These are phyloP conservation scores for Eleusine indica DNA, from an alignment of 176 grass and related monocot species.

Conservation along the genomic window DNA sequence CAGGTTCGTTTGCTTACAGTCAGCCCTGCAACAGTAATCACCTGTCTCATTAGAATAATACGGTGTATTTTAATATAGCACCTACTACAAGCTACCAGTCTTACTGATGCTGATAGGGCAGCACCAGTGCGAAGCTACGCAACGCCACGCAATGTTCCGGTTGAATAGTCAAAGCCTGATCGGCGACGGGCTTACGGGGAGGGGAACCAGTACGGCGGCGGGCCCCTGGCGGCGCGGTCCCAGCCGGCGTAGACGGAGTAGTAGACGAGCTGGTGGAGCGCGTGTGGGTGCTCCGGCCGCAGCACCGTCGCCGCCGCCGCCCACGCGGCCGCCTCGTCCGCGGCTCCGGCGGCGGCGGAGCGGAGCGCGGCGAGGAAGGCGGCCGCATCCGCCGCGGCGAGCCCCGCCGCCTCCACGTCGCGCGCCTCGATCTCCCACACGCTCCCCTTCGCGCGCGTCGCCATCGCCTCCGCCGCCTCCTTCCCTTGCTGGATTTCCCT, in stretches of 20 bases:
- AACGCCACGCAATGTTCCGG: not conserved
- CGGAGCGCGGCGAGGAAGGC: conserved; percentile 54
- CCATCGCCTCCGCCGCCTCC: conserved; percentile 10
- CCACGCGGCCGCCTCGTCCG: conserved; percentile 61
- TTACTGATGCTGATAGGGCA: not conserved
- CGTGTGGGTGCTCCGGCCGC: conserved; percentile 82
- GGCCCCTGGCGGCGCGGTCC: conserved; percentile 63
- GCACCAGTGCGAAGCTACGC: not conserved
- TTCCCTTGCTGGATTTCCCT: not conserved
- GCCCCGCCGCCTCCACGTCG: conserved; percentile 62
- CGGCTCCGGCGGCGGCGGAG: conserved; percentile 7
- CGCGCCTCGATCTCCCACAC: conserved; percentile 60
- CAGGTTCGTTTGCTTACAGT: conserved; percentile 76
- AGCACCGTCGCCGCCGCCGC: conserved; percentile 50
- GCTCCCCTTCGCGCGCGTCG: conserved; percentile 50
- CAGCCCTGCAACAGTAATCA: conserved; percentile 47
- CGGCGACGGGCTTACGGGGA: conserved; percentile 51
- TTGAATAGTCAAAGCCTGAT: not conserved
- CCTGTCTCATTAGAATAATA: not conserved
- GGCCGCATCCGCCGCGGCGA: conserved; percentile 37
- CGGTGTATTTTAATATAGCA: not conserved
- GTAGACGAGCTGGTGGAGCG: conserved; percentile 93
- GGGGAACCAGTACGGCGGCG: conserved; percentile 93
- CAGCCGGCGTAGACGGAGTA: conserved; percentile 79
- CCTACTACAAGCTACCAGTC: not conserved